Conservation (phyloP, 345 rosid genomes). For the Heritiera littoralis region DNA sequence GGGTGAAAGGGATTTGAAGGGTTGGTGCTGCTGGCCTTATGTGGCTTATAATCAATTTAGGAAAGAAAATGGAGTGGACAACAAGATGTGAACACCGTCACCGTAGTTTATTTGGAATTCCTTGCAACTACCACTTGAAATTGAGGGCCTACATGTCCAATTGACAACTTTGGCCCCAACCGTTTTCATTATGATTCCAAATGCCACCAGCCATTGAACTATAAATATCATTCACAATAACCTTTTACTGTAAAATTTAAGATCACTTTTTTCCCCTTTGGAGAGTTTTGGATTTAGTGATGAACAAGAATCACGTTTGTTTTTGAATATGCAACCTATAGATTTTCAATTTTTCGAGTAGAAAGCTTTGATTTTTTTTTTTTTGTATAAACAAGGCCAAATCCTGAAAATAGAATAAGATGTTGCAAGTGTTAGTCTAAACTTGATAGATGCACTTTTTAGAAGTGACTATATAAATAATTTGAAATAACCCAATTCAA, state of each 20-base stretch:
- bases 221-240: background rate
- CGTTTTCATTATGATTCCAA: background rate
- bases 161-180: background rate
- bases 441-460: too few relatives aligned
- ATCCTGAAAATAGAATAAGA: too few relatives aligned
- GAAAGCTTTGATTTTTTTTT: background rate
- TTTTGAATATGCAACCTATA: background rate
- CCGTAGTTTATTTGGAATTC: background rate
- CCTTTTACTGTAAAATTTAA: background rate
- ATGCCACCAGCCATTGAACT: background rate
- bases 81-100: background rate
- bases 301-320: background rate
- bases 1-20: background rate
- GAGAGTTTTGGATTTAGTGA: background rate
- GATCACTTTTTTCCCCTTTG: background rate
- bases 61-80: background rate
- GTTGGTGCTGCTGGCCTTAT: too few relatives aligned
- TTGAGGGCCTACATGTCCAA: background rate
- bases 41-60: conserved; percentile 7
- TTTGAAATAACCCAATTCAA: background rate
- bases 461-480: too few relatives aligned
- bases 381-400: too few relatives aligned
- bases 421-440: too few relatives aligned
- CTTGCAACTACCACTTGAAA: conserved; percentile 4
- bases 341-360: background rate